These are phyloP conservation scores for Dioszegia crocea DNA, from an alignment of 768 basidiomycete species.

Conservation along the genomic window DNA sequence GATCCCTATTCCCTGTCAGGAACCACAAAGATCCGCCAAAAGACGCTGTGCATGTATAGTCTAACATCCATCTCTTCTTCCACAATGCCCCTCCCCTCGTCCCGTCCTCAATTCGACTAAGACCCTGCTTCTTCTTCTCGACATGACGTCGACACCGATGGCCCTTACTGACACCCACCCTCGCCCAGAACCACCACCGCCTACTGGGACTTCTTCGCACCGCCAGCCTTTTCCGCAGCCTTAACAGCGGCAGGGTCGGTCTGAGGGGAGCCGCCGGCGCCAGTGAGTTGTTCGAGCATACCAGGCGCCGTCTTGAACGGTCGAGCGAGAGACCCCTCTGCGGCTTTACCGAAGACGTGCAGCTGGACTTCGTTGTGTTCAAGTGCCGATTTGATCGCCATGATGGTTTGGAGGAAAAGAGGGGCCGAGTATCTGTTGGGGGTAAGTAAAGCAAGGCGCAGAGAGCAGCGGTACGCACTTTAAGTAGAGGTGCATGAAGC, in stretches of 20 bases:
- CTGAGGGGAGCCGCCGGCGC: constrained; percentile 59
- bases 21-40: no score
- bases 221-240: constrained; percentile 80
- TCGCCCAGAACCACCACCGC: no score
- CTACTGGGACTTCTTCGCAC: constrained; percentile 6
- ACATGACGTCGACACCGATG: no score
- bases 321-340: constrained; percentile 80
- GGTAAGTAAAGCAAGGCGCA: constrained; percentile 10
- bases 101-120: no score
- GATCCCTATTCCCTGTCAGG: no score
- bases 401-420: constrained; percentile 88
- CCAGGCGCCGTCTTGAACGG: constrained; percentile 74
- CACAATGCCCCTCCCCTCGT: no score
- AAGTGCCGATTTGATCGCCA: constrained; percentile 86
- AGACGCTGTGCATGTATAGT: no score
- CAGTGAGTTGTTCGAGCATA: constrained; percentile 58
- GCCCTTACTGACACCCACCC: no score
- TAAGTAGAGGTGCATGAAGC: constrained; percentile 87
- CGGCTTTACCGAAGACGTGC: constrained; percentile 70
- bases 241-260: constrained; percentile 82
- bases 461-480: constrained; percentile 69
- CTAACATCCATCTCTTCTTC: no score
- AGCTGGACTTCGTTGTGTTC: constrained; percentile 61
- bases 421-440: constrained; percentile 57
- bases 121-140: no score